Conservation (phyloP, 352 stramenopile species). For the Globisporangium canariense region DNA sequence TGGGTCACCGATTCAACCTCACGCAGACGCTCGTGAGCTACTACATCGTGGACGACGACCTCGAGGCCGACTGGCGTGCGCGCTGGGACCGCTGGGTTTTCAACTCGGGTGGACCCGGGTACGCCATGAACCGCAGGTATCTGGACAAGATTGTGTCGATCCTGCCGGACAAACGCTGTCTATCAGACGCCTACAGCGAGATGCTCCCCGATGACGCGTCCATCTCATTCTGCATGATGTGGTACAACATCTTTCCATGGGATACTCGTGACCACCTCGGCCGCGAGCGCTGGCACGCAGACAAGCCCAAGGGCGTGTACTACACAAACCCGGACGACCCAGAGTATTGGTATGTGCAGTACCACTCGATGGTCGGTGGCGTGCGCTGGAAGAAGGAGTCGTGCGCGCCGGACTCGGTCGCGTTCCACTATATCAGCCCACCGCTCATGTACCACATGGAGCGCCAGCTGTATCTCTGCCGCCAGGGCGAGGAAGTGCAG, state of each 20-base stretch:
- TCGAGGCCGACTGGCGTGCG: slow-evolving; percentile 50
- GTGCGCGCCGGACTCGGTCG: slow-evolving; percentile 62
- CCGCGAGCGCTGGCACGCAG: slow-evolving; percentile 76
- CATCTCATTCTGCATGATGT: slow-evolving; percentile 88
- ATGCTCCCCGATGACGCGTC: slow-evolving; percentile 78
- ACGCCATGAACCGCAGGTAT: slow-evolving; percentile 77
- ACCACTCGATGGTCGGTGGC: slow-evolving; percentile 67
- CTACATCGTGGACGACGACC: slow-evolving; percentile 64
- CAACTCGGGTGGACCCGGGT: slow-evolving; percentile 74
- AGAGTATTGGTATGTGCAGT: slow-evolving; percentile 73
- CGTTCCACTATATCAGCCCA: slow-evolving; percentile 75
- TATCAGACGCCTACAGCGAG: slow-evolving; percentile 61
- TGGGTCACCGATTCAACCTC: slow-evolving; percentile 79
- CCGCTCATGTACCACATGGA: slow-evolving; percentile 80
- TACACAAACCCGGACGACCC: slow-evolving; percentile 46
- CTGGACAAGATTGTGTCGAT: slow-evolving; percentile 64
- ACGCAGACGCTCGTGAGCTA: slow-evolving; percentile 69
- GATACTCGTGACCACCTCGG: slow-evolving; percentile 65
- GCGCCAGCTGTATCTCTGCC: slow-evolving; percentile 66
- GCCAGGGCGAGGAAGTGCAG: slow-evolving; percentile 37
- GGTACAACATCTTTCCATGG: slow-evolving; percentile 65
- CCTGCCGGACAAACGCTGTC: slow-evolving; percentile 48
- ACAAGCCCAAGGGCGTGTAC: slow-evolving; percentile 67
- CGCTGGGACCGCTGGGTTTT: slow-evolving; percentile 76
- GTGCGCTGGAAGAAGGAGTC: slow-evolving; percentile 46